phyloP scores from a whole-genome alignment of 164 flowering plant species.

The Magnolia changhungtana region DNA sequence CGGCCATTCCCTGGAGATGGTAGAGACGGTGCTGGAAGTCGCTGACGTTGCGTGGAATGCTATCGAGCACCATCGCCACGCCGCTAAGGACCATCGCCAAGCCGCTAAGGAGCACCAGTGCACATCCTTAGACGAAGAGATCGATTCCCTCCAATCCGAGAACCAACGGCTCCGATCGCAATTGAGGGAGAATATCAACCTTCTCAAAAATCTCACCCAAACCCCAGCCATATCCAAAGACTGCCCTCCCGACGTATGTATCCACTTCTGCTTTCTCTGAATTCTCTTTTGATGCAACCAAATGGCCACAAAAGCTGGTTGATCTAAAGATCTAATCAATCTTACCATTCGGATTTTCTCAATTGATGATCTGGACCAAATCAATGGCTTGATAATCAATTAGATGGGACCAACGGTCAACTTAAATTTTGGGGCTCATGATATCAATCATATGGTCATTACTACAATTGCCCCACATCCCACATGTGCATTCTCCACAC shows the following conservation, averaged over 20 bases:
- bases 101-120: not conserved
- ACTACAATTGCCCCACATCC: too few species aligned
- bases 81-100: constrained; percentile 25
- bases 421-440: not conserved
- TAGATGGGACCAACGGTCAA: not conserved
- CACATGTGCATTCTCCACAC: too few species aligned
- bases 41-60: constrained; percentile 84
- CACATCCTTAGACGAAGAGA: constrained; percentile 4
- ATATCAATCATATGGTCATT: too few species aligned
- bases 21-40: constrained; percentile 40
- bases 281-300: not conserved
- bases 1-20: constrained; percentile 21
- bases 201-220: constrained; percentile 50
- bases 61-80: constrained; percentile 52
- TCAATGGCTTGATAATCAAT: too few species aligned
- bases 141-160: constrained; percentile 35
- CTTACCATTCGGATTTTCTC: too few species aligned
- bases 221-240: constrained; percentile 42
- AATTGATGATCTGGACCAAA: too few species aligned
- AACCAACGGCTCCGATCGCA: constrained; percentile 53
- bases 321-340: too few species aligned
- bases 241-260: constrained; percentile 76
- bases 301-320: too few species aligned
- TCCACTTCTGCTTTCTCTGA: not conserved
- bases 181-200: constrained; percentile 60